Conservation (phyloP, 2,329 filamentous ascomycete species). For the Penicillium sp. region DNA sequence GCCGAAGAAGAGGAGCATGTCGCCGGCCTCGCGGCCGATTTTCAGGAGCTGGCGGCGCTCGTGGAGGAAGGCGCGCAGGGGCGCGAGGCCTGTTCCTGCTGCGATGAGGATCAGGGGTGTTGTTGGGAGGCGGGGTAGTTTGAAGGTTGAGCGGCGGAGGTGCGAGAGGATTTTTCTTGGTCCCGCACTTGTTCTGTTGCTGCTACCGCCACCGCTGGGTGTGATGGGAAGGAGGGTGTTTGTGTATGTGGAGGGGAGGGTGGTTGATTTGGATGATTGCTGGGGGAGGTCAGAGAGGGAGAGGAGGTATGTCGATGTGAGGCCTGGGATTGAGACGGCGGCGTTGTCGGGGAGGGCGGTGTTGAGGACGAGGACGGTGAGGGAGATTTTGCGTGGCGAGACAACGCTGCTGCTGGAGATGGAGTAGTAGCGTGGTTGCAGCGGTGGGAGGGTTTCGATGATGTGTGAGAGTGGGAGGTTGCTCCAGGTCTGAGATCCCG, state of each 20-base stretch:
- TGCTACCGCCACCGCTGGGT: conserved; percentile 77
- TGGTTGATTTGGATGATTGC: neutral
- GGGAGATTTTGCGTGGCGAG: conserved; percentile 62
- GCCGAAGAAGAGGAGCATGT: conserved; percentile 50
- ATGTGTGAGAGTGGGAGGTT: conserved; percentile 85
- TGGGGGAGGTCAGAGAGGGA: conserved; percentile 51
- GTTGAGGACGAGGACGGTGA: conserved; percentile 88
- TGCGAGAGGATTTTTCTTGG: conserved; percentile 76
- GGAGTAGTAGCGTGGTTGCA: conserved; percentile 93
- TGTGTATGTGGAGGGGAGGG: conserved; percentile 6
- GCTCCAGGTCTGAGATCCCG: conserved; percentile 60
- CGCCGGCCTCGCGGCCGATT: conserved; percentile 43
- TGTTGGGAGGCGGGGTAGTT: conserved; percentile 65
- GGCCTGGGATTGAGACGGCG: conserved; percentile 78
- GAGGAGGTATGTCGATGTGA: conserved; percentile 91
- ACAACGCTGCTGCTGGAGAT: conserved; percentile 71
- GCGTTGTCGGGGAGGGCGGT: conserved; percentile 70
- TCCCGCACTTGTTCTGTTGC: conserved; percentile 39
- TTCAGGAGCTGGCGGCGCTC: conserved; percentile 45
- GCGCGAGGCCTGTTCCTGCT: conserved; percentile 57
- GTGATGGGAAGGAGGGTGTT: conserved; percentile 72
- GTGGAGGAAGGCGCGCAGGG: conserved; percentile 50
- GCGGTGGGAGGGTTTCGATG: conserved; percentile 83
- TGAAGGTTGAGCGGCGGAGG: conserved; percentile 94
- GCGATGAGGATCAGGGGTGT: conserved; percentile 59